Evolutionary conservation across 2,329 filamentous ascomycete genomes (phyloP), one percentile per base, ranked within the genome.

Genomic region (Fusarium sp.): DNA sequence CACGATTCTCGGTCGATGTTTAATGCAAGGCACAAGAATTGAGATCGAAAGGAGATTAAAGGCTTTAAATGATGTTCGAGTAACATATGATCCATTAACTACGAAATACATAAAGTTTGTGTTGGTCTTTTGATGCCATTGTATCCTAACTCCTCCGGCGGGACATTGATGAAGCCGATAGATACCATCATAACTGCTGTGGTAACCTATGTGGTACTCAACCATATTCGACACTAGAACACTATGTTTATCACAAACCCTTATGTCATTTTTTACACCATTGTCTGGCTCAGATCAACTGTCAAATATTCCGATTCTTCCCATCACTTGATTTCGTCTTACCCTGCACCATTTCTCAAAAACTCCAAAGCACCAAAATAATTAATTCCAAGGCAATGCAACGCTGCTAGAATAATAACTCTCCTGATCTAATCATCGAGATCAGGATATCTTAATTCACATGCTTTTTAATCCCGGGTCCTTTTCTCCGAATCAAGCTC

Each of bases 331-430:
- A 27, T 6, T 12, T 3, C 11, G 8, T 41, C 29, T 11, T 54
- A 62, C 55, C 52, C 66, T 55, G 48, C 29, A 66, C 27, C 13
- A 22, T 5, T 49, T 6, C 32, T 24, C 27, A 14, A n/a, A 27
- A 20, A 7, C 13, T 41, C 40, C 20, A 45, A 9, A 13, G 32
- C 29, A 20, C 25, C 10, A 44, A 29, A 24, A 41, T 12, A 45
- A 46, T 27, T 32, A 45, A 46, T 27, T 32, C 25, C 40, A 16
- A 66, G 58, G 61, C 25, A 41, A 30, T 20, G 37, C 42, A 40
- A 40, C 42, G 18, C 12, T 65, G 47, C 40, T 29, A 61, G 22
- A 51, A 65, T 24, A 46, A 65, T 25, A 37, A 37, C n/a, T 12
- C 34, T 12, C 18, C 10, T 12, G 34, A 37, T 37, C 18, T 12